phyloP scores from a whole-genome alignment of 805 yeast species.

The Vanderwaltozyma tropicalis region DNA sequence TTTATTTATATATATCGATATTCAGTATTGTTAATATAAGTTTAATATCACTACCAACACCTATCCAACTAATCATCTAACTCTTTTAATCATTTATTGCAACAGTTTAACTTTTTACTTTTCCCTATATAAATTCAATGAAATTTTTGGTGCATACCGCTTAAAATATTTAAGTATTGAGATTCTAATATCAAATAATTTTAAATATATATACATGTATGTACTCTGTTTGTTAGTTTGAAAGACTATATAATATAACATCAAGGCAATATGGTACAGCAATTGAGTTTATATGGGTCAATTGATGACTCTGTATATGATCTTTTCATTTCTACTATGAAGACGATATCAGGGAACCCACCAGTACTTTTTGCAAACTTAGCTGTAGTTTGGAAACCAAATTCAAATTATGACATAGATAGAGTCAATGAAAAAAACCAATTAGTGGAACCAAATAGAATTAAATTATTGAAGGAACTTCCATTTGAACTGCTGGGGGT shows the following conservation, averaged over 20 bases:
- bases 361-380: constrained; percentile 22
- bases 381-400: constrained; percentile 23
- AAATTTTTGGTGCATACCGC: no score
- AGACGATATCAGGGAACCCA: constrained; percentile 21
- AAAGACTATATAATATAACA: no score
- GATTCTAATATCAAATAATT: no score
- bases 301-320: constrained; percentile 24
- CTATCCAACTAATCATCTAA: no score
- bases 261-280: constrained; percentile 26
- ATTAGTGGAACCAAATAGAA: constrained; percentile 24
- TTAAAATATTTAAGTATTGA: no score
- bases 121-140: no score
- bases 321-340: constrained; percentile 21
- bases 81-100: no score
- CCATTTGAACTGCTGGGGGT: constrained; percentile 10
- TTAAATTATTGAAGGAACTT: constrained; percentile 17
- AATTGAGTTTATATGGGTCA: constrained; percentile 21
- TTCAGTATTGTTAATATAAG: no score
- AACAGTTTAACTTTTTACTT: no score
- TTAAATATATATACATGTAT: no score
- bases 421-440: constrained; percentile 23
- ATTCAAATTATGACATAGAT: constrained; percentile 17
- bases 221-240: no score
- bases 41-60: no score
- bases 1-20: constrained; percentile 1